Evolutionary conservation across 75 land plant genomes (phyloP), one percentile per base, ranked within the genome.

Genomic region (Pinus albicaulis): DNA sequence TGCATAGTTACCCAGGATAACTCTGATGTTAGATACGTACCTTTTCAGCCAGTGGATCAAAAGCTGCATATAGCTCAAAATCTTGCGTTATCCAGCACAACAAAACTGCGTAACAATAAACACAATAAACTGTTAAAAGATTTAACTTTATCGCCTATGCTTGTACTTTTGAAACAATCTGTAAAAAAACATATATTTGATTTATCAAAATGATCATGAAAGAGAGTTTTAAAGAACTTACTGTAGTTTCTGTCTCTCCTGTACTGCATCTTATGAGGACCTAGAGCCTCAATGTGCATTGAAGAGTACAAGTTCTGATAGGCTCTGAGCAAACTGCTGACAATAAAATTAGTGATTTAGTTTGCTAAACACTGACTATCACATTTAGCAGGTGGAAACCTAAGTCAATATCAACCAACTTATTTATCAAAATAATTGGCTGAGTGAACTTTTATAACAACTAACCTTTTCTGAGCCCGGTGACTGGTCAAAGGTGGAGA

Each of bases 11-110:
- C 59, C n/a, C n/a, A 57, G 20, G 20, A 19, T 26, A 23, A 25
- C 15, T 24, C 48, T 28, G 71, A 3, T 41, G 41, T 68, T n/a
- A 41, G 4, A 41, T 41, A 68, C 24, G 71, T 71, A 86, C 88
- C 86, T 86, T 86, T 64, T 86, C 88, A 31, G 88, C 88, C 66
- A 86, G 63, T 28, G 88, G 88, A 55, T 86, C 88, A 73, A 86
- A 86, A 22, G 88, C 88, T 48, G 88, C 88, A 63, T 85, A 86
- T 55, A 86, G 63, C 79, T 86, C 88, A 77, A 86, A 86, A 76
- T 86, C 88, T 38, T 82, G 65, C 17, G 88, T 86, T 61, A 82
- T 84, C 88, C 88, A 86, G 56, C 80, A 86, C 70, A 86, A 38
- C 28, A 86, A 77, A 31, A 80, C 88, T 86, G 87, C 61, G 61